Base-by-base conservation (phyloP, 2,329 filamentous ascomycete genomes). In the Colletotrichum agaves region DNA sequence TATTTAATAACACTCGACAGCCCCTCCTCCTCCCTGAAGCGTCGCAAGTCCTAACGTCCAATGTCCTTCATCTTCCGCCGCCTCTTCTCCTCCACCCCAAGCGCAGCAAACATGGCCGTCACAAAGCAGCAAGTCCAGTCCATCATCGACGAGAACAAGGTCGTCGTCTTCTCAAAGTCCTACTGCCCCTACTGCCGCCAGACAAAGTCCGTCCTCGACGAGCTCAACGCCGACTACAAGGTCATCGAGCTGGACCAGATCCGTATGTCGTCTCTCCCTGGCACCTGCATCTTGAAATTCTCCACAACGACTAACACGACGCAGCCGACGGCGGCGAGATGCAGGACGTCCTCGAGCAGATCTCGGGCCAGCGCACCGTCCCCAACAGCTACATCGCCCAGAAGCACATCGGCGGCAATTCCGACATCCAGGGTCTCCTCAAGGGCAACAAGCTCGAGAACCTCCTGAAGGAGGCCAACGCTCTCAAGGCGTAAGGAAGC, bases 401-500 rank as follows among this genome's bases (percentile, higher is more conserved):
- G 83, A 84, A 97, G 84, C 95, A 98, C 82, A 97, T 99, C 78
- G 96, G 96, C 71, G 96, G 96, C 73, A 98, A 98, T 88, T 97
- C 93, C 23, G 95, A 97, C 72, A 81, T 98, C 61, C 86, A 89
- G 72, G 75, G 75, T 35, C 79, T 96, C 73, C 82, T 93, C 62
- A 75, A 72, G 41, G 69, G 71, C 15, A 79, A 77, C 71, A 75
- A 82, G 75, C 78, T 83, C 31, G 74, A 81, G 75, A 70, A 72
- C 41, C 73, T 84, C 55, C 77, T 87, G 57, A 72, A 75, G 72
- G 77, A 80, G 33, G 82, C 81, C 21, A 80, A 79, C 69, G 84
- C 82, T 56, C 59, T 83, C 63, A 76, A 78, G 75, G 76, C 74
- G 76, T 82, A 81, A 82, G 79, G 43, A 17, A 12, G 12, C 23